These are phyloP conservation scores for Heracleum sosnowskyi DNA, from an alignment of 129 eudicot species.

Conservation along the genomic window DNA sequence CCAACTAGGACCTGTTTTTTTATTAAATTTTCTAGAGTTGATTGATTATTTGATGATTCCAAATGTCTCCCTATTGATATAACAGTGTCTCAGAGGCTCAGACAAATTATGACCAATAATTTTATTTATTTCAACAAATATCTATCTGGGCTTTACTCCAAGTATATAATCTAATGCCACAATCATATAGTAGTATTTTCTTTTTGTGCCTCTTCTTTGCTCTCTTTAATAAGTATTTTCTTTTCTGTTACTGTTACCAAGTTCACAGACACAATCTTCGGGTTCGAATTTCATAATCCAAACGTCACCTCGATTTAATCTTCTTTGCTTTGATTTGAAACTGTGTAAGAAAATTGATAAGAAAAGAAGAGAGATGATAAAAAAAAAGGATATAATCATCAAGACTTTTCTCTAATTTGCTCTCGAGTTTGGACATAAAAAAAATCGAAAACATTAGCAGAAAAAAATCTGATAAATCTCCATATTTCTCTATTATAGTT, in stretches of 20 bases:
- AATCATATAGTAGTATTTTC: not conserved
- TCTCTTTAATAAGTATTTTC: too few species aligned
- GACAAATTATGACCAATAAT: not conserved
- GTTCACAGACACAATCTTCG: too few species aligned
- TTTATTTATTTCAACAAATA: not conserved
- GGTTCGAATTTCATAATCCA: too few species aligned
- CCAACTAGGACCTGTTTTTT: constrained; percentile 5
- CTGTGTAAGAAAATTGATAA: too few species aligned
- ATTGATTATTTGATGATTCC: constrained; percentile 15
- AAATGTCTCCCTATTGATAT: constrained; percentile 9
- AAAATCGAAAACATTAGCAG: not conserved
- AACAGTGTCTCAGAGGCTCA: not conserved
- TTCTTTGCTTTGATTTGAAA: too few species aligned
- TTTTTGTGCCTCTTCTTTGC: too few species aligned
- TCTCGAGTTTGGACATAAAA: not conserved
- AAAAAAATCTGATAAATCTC: not conserved
- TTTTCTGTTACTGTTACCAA: too few species aligned
- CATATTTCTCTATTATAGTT: too few species aligned
- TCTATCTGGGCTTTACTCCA: not conserved
- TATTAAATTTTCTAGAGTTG: not conserved
- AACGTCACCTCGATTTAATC: too few species aligned
- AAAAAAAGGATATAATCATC: too few species aligned
- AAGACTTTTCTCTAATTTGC: not conserved
- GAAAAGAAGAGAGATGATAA: too few species aligned
- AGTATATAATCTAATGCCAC: not conserved